Percentiles rank a stretch among this genome's conserved stretches.
Conservation (phyloP, 2,329 filamentous ascomycete species). For the Mollisiaceae sp. region DNA sequence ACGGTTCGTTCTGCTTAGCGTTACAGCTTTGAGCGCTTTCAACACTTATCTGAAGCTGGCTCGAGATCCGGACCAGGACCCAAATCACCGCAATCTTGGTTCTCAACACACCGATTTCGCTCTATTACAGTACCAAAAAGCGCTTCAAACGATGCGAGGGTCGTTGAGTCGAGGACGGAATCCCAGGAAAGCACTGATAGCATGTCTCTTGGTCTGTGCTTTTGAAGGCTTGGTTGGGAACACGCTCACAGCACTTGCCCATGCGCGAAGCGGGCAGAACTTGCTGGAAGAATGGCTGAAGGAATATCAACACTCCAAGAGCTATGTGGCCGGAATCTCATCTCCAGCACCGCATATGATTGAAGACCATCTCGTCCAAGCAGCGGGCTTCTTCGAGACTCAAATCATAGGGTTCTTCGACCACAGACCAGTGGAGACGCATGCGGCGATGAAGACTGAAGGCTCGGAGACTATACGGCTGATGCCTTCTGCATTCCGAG, state of each 20-base stretch:
- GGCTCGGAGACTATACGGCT: constrained; percentile 1
- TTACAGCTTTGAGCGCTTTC: constrained; percentile 16
- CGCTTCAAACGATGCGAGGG: constrained; percentile 11
- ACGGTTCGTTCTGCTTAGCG: constrained; percentile 11
- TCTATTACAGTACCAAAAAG: constrained; percentile 16
- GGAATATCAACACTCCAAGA: constrained; percentile 5
- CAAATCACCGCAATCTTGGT: not conserved
- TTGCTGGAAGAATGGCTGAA: constrained; percentile 21
- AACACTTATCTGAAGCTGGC: constrained; percentile 10
- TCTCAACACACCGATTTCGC: constrained; percentile 14
- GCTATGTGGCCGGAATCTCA: not conserved
- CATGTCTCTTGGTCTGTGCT: constrained; percentile 17
- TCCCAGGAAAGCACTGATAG: constrained; percentile 20
- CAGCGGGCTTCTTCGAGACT: constrained; percentile 8
- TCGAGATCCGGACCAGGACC: not conserved
- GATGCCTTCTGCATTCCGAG: not conserved
- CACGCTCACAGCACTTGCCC: constrained; percentile 13
- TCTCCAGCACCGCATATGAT: constrained; percentile 12
- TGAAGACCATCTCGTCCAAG: constrained; percentile 17
- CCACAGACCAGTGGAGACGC: constrained; percentile 5
- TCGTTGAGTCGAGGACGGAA: constrained; percentile 3
- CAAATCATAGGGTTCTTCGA: constrained; percentile 14
- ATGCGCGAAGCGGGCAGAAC: constrained; percentile 19
- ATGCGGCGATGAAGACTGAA: constrained; percentile 1
- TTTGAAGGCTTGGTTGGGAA: constrained; percentile 20